Evolutionary conservation across 2,329 filamentous ascomycete genomes (phyloP).

Genomic region (Graphiopsis chlorocephala): DNA sequence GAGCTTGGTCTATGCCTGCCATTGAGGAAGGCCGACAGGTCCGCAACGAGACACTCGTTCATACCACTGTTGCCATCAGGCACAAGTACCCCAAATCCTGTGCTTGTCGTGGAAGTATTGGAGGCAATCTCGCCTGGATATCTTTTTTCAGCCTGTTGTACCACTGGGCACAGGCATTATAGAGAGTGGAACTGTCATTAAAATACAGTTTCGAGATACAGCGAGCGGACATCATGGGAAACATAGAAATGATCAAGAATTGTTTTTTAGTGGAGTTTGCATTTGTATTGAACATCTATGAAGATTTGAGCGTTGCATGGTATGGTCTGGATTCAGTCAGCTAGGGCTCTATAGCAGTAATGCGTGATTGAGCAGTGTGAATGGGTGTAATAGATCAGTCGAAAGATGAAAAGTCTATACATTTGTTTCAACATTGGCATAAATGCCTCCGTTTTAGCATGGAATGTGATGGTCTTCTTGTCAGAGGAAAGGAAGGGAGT

Average conservation of each 20-base stretch:
- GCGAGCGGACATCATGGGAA: background rate
- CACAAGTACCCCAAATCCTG: no score
- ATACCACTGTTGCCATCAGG: no score
- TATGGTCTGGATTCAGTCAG: background rate
- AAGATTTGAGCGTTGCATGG: background rate
- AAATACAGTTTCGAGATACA: background rate
- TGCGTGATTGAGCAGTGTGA: background rate
- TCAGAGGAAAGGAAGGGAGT: background rate
- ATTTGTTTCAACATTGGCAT: conserved; percentile 60
- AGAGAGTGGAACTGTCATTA: background rate
- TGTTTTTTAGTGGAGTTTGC: background rate
- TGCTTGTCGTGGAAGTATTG: no score
- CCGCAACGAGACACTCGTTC: no score
- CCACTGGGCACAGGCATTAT: background rate
- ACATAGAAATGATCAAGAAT: background rate
- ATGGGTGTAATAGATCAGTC: conserved; percentile 53
- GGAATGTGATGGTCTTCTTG: conserved; percentile 69
- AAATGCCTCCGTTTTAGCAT: conserved; percentile 69
- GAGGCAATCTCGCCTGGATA: no score
- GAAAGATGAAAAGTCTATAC: conserved; percentile 80
- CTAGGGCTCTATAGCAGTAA: conserved; percentile 14
- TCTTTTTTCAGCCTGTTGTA: background rate
- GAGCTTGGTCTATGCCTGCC: no score
- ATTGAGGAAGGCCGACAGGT: no score
- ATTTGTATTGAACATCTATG: background rate